A percentile compares a stretch with the other conserved stretches of the same genome.
These are phyloP conservation scores for Aspergillus campestris DNA, from an alignment of 495 filamentous ascomycete genomes.

Conservation along the genomic window DNA sequence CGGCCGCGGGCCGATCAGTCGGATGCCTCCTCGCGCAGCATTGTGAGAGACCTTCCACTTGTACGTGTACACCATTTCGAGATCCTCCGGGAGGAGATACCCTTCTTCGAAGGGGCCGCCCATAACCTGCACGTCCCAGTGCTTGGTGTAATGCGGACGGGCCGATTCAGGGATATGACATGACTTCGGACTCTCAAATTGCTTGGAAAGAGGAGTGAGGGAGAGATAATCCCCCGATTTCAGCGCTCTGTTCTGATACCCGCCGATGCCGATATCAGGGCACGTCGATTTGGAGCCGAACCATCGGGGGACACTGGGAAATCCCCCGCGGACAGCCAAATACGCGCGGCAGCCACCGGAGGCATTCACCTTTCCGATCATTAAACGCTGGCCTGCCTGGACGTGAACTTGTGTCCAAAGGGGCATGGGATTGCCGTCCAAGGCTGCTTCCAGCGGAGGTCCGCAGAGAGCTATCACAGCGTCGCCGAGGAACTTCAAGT, in stretches of 20 bases:
- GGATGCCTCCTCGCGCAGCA: slow-evolving; percentile 9
- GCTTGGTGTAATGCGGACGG: too few species aligned
- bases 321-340: slow-evolving; percentile 48
- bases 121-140: slow-evolving; percentile 40
- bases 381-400: slow-evolving; percentile 40
- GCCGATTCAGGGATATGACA: too few species aligned
- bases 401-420: slow-evolving; percentile 47
- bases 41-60: slow-evolving; percentile 17
- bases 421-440: slow-evolving; percentile 34
- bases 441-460: slow-evolving; percentile 32
- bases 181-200: too few species aligned
- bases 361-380: slow-evolving; percentile 41
- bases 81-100: slow-evolving; percentile 36
- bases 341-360: slow-evolving; percentile 50
- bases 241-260: slow-evolving; percentile 46
- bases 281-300: slow-evolving; percentile 51
- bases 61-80: slow-evolving; percentile 37
- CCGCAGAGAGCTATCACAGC: slow-evolving; percentile 46
- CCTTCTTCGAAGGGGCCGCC: slow-evolving; percentile 46
- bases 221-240: slow-evolving; percentile 40
- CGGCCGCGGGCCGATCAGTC: slow-evolving; percentile 11
- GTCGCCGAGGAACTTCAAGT: slow-evolving; percentile 40
- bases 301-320: slow-evolving; percentile 43
- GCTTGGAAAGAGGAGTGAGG: too few species aligned
- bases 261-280: slow-evolving; percentile 44